Evolutionary conservation across 176 grass and related monocot species (phyloP).

Genomic region (Carex myosuroides): DNA sequence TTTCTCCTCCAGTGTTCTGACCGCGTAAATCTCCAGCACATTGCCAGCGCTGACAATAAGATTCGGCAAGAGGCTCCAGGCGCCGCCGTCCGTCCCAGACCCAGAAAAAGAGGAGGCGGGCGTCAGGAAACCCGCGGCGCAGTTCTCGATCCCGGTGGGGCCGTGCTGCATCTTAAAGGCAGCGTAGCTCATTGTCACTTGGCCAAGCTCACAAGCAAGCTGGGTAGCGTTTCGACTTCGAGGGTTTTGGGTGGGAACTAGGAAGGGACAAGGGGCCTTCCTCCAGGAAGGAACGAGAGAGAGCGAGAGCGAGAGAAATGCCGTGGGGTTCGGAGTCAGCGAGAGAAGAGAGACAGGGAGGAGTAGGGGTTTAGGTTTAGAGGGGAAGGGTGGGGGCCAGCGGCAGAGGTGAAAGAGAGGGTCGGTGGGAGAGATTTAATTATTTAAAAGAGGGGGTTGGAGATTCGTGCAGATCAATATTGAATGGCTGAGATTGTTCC

Average conservation of each 20-base stretch:
- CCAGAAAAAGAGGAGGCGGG: neutral
- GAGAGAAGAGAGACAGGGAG: no score
- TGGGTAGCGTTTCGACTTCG: neutral
- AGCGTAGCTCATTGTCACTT: conserved; percentile 65
- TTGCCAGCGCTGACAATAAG: conserved; percentile 74
- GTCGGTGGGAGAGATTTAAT: no score
- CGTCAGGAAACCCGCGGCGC: conserved; percentile 74
- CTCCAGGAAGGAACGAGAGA: no score
- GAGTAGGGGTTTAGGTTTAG: no score
- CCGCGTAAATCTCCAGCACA: conserved; percentile 70
- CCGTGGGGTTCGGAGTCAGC: no score
- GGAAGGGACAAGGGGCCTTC: neutral
- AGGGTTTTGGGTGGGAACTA: neutral
- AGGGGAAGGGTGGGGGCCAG: no score
- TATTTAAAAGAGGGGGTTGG: no score
- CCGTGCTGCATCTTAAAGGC: conserved; percentile 88
- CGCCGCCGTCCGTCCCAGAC: neutral
- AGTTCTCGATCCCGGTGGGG: conserved; percentile 69
- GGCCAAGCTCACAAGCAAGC: neutral
- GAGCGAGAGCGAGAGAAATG: no score
- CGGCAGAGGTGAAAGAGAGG: no score
- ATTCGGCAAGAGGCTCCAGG: conserved; percentile 46
- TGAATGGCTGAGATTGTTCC: no score
- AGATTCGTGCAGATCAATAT: no score
- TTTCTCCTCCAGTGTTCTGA: conserved; percentile 45